These are phyloP conservation scores for Scheffersomyces segobiensis DNA, from an alignment of 1,139 yeast species.

Conservation along the genomic window DNA sequence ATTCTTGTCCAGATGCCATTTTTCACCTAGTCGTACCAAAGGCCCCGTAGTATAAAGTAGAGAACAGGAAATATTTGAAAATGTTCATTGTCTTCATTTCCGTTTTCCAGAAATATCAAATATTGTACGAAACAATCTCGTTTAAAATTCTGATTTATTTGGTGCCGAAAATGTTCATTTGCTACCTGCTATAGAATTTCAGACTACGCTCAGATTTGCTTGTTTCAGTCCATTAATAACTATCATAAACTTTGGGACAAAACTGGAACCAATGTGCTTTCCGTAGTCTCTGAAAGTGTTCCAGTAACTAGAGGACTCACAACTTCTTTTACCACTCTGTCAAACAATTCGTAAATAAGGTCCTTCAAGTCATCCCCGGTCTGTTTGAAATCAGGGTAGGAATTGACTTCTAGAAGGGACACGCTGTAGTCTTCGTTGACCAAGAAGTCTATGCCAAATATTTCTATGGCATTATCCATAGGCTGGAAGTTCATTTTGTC, in stretches of 20 bases:
- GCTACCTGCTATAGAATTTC: background rate
- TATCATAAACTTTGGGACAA: background rate
- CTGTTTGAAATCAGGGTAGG: constrained; percentile 96
- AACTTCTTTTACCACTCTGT: constrained; percentile 35
- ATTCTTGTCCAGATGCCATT: background rate
- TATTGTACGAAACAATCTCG: background rate
- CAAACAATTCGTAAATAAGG: constrained; percentile 62
- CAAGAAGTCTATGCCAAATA: constrained; percentile 85
- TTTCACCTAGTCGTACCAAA: background rate
- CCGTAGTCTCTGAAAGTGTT: background rate
- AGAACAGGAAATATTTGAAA: too few species aligned
- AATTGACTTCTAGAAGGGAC: constrained; percentile 76
- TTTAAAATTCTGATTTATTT: background rate
- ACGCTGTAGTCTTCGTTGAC: constrained; percentile 60
- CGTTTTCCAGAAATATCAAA: too few species aligned
- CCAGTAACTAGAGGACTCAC: constrained; percentile 12
- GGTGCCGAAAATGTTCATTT: background rate
- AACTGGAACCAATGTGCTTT: background rate
- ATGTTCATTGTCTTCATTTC: too few species aligned
- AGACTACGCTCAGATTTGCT: background rate
- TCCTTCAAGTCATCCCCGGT: constrained; percentile 76
- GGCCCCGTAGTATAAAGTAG: too few species aligned
- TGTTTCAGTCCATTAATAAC: background rate
- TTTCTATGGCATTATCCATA: constrained; percentile 74
- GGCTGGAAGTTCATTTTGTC: constrained; percentile 92